Percentiles rank a stretch among this genome's conserved stretches.
Evolutionary conservation across 345 rosid species (phyloP).

Genomic region (Populus ilicifolia): DNA sequence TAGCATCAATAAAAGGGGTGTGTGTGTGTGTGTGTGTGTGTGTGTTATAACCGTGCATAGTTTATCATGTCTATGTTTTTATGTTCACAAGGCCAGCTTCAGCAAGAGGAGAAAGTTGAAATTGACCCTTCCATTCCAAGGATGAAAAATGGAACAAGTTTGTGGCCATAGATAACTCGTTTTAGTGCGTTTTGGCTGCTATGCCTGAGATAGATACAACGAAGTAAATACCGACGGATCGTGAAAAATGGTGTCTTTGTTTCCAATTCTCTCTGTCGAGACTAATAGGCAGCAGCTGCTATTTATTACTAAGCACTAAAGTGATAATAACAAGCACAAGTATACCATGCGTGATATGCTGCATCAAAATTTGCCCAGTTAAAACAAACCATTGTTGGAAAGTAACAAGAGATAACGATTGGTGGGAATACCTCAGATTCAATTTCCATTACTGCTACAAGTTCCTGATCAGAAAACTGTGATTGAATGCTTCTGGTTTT

Average conservation of each 20-base stretch:
- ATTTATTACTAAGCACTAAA: no score
- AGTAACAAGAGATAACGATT: background rate
- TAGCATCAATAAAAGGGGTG: background rate
- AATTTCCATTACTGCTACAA: constrained; percentile 37
- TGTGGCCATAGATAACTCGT: background rate
- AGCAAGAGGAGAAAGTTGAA: background rate
- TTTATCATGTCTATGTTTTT: background rate
- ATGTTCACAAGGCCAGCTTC: background rate
- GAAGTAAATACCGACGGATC: background rate
- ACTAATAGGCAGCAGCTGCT: background rate
- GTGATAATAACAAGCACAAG: background rate
- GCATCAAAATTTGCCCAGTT: background rate
- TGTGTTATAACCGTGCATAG: background rate
- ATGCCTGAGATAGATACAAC: background rate
- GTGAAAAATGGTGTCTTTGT: background rate
- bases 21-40: background rate
- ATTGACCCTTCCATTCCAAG: background rate
- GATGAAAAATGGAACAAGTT: background rate
- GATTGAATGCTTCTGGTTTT: constrained; percentile 33
- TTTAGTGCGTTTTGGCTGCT: background rate
- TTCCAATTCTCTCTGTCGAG: background rate
- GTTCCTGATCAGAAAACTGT: constrained; percentile 31
- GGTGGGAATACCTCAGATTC: constrained; percentile 35
- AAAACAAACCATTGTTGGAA: background rate
- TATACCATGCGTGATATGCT: background rate